Base-by-base conservation (phyloP, 129 eudicot genomes). In the Flaveria bidentis region DNA sequence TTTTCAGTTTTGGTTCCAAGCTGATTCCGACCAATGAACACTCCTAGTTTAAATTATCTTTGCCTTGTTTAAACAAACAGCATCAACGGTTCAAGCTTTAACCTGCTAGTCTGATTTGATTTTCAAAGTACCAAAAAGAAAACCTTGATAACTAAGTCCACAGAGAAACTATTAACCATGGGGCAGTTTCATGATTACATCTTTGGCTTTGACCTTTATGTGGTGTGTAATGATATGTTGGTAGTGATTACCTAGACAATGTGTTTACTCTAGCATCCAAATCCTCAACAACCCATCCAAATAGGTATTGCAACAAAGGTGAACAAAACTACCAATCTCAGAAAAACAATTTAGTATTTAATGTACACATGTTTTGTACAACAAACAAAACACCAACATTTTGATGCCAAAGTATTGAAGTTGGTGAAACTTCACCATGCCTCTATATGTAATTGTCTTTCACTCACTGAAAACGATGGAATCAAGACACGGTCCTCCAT, bases 401-500 rank as follows among this genome's bases (percentile, higher is more conserved):
- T 56, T 22, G 57, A 74, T 74, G 73, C 80, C 63, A 67, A 51
- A 64, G 73, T 33, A 62, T 1, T 15, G 6, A 49, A 71, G 57
- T 60, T 1, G 22, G 30, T 10, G 60, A 57, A 74, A 80, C 26
- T 16, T 47, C 51, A 73, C 53, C 75, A 73, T 47, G 49, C 75
- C 80, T 80, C 64, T 67, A 42, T 56, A 17, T 56, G 6, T 45
- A 44, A 36, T 36, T 80, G 78, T 72, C 78, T 60, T 28, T 14
- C 64, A 16, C 44, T 63, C 73, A 28, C 33, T 44, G 20, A 26
- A 82, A 23, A 2, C 12, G n/a, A 55, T 17, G 16, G 13, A 52
- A 42, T 88, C 66, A 86, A 84, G 96, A 72, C 3, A 88, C 79
- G 39, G 96, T 85, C 83, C 88, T 87, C 99, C 99, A 94, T 60